Base-by-base conservation (phyloP, 345 rosid species). In the Xanthoceras sorbifolium region DNA sequence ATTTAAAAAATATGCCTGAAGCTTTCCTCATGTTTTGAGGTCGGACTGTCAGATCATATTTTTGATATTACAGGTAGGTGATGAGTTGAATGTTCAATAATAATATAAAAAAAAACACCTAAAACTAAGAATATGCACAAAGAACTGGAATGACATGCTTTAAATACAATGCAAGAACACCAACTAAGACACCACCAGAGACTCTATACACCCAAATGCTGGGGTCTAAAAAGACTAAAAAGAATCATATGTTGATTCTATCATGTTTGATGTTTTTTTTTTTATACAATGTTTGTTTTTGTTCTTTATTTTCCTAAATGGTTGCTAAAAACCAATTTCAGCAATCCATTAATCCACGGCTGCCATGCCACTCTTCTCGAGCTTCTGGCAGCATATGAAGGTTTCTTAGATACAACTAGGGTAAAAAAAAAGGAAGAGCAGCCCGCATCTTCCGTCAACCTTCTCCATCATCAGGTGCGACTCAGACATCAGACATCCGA, bases 221-320 rank as follows among this genome's bases (percentile, higher is more conserved):
- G 91, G 84, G 84, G 86, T 67, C 73, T 50, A 61, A 83, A 69
- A 22, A 44, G 14, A 57, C 90, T 80, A 34, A 71, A 87, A 90
- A 87, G 97, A 92, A 91, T 90, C 97, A 88, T 90, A 88, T 82
- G 82, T 89, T 92, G 98, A 92, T 88, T 91, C 93, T 78, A 73
- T 20, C 79, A 64, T 71, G 60, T 82, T 63, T 52, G 61, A 44
- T 46, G 17, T 10, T 31, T 55, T 52, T 40, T 12, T 60, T 9
- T 72, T 22, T 23, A 57, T 57, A 57, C 26, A 57, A 57, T 57
- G 62, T 60, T 5, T 22, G 59, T 73, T 78, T 87, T 64, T 84
- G 79, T 86, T 82, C 67, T 52, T 64, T 69, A 69, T 84, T 89
- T 82, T 84, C 73, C 86, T 86, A 83, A 28, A 23, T 82, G 83